Evolutionary conservation across 2,329 filamentous ascomycete genomes (phyloP).

Genomic region (Aaosphaeria arxii): DNA sequence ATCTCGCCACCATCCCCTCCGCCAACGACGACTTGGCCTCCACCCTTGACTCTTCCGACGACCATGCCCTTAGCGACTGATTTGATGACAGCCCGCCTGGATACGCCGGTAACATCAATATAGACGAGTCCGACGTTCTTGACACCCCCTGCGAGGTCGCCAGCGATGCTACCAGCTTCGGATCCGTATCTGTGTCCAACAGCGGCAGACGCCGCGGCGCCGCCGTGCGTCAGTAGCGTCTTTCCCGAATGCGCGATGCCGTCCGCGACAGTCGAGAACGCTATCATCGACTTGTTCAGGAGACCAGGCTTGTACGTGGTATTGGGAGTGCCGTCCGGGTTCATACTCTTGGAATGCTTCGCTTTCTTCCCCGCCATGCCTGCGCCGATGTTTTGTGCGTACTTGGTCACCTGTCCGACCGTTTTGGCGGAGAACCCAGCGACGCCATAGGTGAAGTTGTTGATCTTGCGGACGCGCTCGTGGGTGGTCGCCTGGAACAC

Average conservation of each 20-base stretch:
- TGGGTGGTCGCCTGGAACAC: constrained; percentile 86
- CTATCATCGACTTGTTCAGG: constrained; percentile 94
- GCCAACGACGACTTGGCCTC: constrained; percentile 71
- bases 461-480: constrained; percentile 80
- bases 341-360: constrained; percentile 58
- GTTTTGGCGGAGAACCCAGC: constrained; percentile 81
- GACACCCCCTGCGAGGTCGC: constrained; percentile 75
- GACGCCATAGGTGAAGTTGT: constrained; percentile 77
- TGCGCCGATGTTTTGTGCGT: constrained; percentile 89
- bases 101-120: constrained; percentile 93
- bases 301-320: constrained; percentile 80
- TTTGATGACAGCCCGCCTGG: constrained; percentile 84
- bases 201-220: constrained; percentile 77
- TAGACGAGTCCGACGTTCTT: constrained; percentile 98
- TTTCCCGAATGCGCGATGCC: constrained; percentile 86
- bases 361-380: constrained; percentile 64
- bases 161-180: constrained; percentile 77
- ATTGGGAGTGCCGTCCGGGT: constrained; percentile 65
- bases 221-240: constrained; percentile 70
- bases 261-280: constrained; percentile 90
- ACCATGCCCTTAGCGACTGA: constrained; percentile 95
- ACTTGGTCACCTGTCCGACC: constrained; percentile 75
- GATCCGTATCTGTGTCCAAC: constrained; percentile 86
- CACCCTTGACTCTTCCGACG: constrained; percentile 74
- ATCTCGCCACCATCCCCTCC: constrained; percentile 56